Conservation (phyloP, 306 rosid genomes). For the Cicer judaicum region DNA sequence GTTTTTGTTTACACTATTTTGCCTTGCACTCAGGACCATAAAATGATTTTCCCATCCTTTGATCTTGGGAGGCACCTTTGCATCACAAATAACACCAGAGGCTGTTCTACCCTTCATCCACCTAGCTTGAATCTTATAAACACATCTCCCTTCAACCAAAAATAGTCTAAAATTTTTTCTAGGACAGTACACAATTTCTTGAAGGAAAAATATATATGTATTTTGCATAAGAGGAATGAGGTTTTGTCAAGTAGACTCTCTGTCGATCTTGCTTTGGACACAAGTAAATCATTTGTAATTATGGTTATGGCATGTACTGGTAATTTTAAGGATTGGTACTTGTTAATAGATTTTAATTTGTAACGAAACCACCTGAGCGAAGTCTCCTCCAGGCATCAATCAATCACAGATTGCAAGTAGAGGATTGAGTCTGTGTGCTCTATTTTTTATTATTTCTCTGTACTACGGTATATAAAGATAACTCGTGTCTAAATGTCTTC, state of each 20-base stretch:
- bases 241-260: not conserved
- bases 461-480: not conserved
- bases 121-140: slow-evolving; percentile 8
- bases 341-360: too few species aligned
- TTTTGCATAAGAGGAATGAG: not conserved
- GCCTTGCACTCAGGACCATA: not conserved
- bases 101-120: not conserved
- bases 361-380: not conserved
- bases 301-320: not conserved
- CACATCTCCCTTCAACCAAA: not conserved
- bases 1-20: not conserved
- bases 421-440: not conserved
- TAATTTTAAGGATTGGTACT: too few species aligned
- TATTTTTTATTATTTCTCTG: not conserved
- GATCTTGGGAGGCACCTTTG: not conserved
- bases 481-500: not conserved
- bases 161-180: not conserved
- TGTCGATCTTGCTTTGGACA: not conserved
- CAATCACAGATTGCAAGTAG: not conserved
- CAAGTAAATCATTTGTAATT: not conserved
- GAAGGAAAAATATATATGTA: not conserved
- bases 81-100: not conserved
- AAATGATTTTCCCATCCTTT: not conserved
- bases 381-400: slow-evolving; percentile 8
- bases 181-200: not conserved